Conservation (phyloP, 768 basidiomycete species). For the Gelatoporia subvermispora region DNA sequence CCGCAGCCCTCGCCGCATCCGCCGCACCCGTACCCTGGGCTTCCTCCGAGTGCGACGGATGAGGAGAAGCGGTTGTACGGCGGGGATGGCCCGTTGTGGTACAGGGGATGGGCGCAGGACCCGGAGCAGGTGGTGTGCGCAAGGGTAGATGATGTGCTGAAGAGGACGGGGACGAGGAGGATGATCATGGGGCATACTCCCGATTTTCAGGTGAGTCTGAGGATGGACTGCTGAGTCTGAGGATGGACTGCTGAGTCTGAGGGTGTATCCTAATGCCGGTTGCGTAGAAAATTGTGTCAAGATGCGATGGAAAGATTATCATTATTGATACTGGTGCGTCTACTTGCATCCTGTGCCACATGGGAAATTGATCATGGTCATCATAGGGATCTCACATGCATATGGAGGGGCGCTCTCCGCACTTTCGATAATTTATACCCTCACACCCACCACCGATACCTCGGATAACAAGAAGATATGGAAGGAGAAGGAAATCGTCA, state of each 20-base stretch:
- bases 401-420: conserved; percentile 93
- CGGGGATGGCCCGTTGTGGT: conserved; percentile 85
- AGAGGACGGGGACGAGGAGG: conserved; percentile 74
- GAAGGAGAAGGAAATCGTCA: conserved; percentile 61
- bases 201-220: conserved; percentile 56
- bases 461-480: conserved; percentile 34
- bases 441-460: conserved; percentile 50
- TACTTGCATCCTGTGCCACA: background rate
- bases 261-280: background rate
- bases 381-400: conserved; percentile 86
- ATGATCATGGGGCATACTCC: conserved; percentile 99
- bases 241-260: background rate
- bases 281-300: conserved; percentile 65
- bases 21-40: conserved; percentile 65
- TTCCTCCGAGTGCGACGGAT: conserved; percentile 59
- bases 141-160: conserved; percentile 65
- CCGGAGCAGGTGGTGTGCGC: conserved; percentile 64
- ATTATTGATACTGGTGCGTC: conserved; percentile 87
- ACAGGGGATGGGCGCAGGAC: conserved; percentile 86
- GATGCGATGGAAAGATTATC: conserved; percentile 89
- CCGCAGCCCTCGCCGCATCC: conserved; percentile 77
- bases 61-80: conserved; percentile 73
- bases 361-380: conserved; percentile 8
- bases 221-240: background rate
- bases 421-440: conserved; percentile 78